A percentile compares a stretch with the other conserved stretches of the same genome.
These are phyloP conservation scores for Hypoxylon lenormandii DNA, from an alignment of 495 filamentous ascomycete genomes.

Conservation along the genomic window DNA sequence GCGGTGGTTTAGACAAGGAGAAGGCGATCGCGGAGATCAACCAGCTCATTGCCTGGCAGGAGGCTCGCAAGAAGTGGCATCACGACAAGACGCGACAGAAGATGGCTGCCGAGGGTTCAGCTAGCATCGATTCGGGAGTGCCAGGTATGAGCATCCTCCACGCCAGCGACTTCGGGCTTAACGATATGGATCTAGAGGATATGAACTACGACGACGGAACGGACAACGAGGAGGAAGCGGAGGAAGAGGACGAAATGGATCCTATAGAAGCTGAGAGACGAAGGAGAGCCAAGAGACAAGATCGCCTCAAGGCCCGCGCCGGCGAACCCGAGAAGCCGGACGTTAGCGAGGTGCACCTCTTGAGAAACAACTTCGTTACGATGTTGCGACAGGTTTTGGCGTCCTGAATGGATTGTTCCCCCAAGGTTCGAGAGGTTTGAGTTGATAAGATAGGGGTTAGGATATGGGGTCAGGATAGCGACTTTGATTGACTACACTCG, in stretches of 20 bases:
- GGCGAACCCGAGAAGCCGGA: constrained; percentile 90
- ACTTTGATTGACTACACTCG: constrained; percentile 22
- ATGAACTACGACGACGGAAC: constrained; percentile 80
- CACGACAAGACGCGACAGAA: constrained; percentile 97
- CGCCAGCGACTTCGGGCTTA: constrained; percentile 86
- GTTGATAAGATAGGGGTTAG: neutral
- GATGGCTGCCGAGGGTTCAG: constrained; percentile 87
- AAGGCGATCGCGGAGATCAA: constrained; percentile 85
- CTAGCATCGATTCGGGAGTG: constrained; percentile 50
- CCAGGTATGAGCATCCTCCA: constrained; percentile 70
- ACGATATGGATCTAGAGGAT: constrained; percentile 86
- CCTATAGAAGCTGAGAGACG: constrained; percentile 87
- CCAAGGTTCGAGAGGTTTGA: neutral
- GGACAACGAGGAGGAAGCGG: constrained; percentile 74
- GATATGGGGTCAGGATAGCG: constrained; percentile 8
- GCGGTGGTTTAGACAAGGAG: constrained; percentile 72
- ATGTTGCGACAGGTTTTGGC: constrained; percentile 91
- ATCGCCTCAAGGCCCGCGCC: constrained; percentile 81
- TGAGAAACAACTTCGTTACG: constrained; percentile 80
- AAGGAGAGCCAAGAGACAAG: constrained; percentile 76
- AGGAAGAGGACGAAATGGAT: constrained; percentile 82
- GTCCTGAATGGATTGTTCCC: constrained; percentile 59
- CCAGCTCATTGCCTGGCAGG: constrained; percentile 88
- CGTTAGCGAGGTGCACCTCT: constrained; percentile 79
- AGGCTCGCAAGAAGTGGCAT: constrained; percentile 94